Conservation (phyloP, 2,329 filamentous ascomycete genomes). For the Arthrinium puccinioides region DNA sequence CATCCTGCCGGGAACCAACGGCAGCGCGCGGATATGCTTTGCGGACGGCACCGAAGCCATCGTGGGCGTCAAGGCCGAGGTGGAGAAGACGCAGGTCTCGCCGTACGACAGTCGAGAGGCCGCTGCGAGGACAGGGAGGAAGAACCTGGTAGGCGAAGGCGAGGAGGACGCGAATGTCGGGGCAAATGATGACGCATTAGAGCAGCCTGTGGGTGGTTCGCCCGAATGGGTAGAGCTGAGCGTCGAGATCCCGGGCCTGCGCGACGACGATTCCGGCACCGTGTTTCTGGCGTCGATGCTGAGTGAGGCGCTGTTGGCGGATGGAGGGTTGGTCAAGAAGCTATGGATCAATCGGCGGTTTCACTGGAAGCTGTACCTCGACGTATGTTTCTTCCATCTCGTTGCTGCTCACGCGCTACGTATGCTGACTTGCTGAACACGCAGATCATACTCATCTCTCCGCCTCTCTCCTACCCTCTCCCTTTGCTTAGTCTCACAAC, state of each 20-base stretch:
- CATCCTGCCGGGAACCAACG: constrained; percentile 83
- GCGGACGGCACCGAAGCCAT: constrained; percentile 93
- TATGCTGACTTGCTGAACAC: constrained; percentile 2
- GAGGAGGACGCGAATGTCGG: constrained; percentile 16
- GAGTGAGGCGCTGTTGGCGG: constrained; percentile 73
- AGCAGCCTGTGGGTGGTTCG: constrained; percentile 30
- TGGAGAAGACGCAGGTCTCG: constrained; percentile 59
- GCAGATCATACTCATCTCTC: constrained; percentile 87
- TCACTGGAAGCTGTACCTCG: constrained; percentile 94
- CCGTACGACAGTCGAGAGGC: constrained; percentile 18
- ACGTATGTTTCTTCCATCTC: constrained; percentile 51
- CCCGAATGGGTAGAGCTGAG: constrained; percentile 81
- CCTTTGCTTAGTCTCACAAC: constrained; percentile 84
- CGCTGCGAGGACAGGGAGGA: constrained; percentile 16
- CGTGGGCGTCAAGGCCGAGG: constrained; percentile 91
- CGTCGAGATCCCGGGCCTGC: constrained; percentile 83
- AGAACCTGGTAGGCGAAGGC: constrained; percentile 32
- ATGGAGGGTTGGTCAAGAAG: constrained; percentile 60
- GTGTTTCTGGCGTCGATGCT: constrained; percentile 86
- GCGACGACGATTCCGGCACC: constrained; percentile 86
- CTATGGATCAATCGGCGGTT: constrained; percentile 85
- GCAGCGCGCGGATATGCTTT: constrained; percentile 88
- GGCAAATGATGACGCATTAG: constrained; percentile 22
- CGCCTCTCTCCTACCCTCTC: constrained; percentile 84
- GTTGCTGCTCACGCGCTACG: constrained; percentile 1